Evolutionary conservation across 805 yeast species (phyloP).

Genomic region (Candida hungchunana): DNA sequence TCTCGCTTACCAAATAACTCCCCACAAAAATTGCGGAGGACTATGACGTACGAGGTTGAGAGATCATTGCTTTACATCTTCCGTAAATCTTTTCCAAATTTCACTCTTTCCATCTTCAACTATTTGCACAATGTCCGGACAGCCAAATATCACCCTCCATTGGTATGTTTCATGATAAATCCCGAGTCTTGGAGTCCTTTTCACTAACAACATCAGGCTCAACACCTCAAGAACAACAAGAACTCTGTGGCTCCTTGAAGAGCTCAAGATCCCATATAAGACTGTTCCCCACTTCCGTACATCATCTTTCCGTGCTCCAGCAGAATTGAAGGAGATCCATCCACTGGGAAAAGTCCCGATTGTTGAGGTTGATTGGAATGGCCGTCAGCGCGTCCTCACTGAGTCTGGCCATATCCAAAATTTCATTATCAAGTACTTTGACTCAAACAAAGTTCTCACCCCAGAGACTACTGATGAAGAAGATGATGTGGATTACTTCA

Average conservation of each 20-base stretch:
- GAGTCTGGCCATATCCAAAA: conserved; percentile 59
- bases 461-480: conserved; percentile 35
- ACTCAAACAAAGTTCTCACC: conserved; percentile 34
- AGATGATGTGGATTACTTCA: conserved; percentile 43
- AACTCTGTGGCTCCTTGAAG: conserved; percentile 58
- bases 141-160: conserved; percentile 1
- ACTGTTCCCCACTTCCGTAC: conserved; percentile 48
- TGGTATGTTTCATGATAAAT: not conserved
- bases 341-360: conserved; percentile 64
- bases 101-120: not conserved
- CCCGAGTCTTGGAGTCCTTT: not conserved
- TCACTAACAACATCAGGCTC: conserved; percentile 13
- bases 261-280: conserved; percentile 50
- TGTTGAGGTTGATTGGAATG: conserved; percentile 39
- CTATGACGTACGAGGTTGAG: not conserved
- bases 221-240: conserved; percentile 53
- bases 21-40: too few relatives aligned
- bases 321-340: conserved; percentile 45
- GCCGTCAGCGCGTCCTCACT: conserved; percentile 33
- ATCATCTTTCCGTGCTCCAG: conserved; percentile 41
- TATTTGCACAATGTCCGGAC: conserved; percentile 7
- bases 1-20: too few relatives aligned
- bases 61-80: too few relatives aligned
- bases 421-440: conserved; percentile 47
- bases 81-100: too few relatives aligned